Evolutionary conservation across 768 basidiomycete genomes (phyloP).

Genomic region (Tylopilus cervinicoccineus): DNA sequence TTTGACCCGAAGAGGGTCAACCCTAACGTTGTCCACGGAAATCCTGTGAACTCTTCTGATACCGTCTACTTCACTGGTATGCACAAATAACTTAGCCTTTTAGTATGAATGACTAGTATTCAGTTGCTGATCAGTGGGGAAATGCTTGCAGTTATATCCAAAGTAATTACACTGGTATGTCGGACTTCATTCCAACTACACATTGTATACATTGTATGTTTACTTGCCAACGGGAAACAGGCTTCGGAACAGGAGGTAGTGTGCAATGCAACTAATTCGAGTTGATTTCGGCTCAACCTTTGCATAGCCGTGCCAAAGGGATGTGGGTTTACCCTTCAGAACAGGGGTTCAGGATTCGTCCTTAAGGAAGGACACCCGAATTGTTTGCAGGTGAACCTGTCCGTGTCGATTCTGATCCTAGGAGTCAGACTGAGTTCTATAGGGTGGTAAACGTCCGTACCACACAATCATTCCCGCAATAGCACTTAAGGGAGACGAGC

Average conservation of each 20-base stretch:
- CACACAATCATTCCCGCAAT: conserved; percentile 95
- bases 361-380: conserved; percentile 84
- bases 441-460: conserved; percentile 84
- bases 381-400: conserved; percentile 54
- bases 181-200: neutral
- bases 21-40: conserved; percentile 67
- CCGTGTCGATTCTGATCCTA: neutral
- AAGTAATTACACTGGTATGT: conserved; percentile 77
- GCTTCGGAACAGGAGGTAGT: conserved; percentile 86
- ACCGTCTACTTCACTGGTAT: conserved; percentile 91
- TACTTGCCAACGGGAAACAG: conserved; percentile 31
- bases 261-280: neutral
- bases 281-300: conserved; percentile 4
- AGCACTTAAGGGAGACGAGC: conserved; percentile 70
- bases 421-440: neutral
- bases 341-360: conserved; percentile 83
- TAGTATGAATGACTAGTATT: neutral
- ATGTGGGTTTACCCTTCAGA: conserved; percentile 96
- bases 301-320: conserved; percentile 79
- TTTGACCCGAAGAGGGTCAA: conserved; percentile 69
- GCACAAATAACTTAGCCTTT: neutral
- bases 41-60: conserved; percentile 81
- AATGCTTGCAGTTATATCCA: conserved; percentile 89
- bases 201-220: neutral
- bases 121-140: conserved; percentile 82